Evolutionary conservation across 345 rosid genomes (phyloP).

Genomic region (Punica granatum): DNA sequence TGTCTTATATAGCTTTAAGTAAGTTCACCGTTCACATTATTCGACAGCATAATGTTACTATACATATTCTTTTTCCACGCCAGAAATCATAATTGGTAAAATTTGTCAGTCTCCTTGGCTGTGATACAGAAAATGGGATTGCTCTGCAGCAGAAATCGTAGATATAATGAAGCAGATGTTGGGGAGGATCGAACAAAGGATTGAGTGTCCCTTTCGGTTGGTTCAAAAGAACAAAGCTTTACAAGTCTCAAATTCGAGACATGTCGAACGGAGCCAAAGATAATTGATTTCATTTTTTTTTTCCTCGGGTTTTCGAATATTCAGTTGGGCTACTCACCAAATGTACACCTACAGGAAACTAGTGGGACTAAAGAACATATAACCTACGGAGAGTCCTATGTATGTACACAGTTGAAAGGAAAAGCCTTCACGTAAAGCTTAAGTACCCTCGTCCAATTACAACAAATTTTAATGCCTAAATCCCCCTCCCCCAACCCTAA

Average conservation of each 20-base stretch:
- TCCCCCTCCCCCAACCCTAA: neutral
- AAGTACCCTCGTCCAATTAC: neutral
- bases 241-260: too few relatives aligned
- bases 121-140: constrained; percentile 58
- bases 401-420: neutral
- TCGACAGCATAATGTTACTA: too few relatives aligned
- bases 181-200: too few relatives aligned
- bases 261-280: too few relatives aligned
- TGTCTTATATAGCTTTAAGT: too few relatives aligned
- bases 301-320: neutral
- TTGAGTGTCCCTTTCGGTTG: too few relatives aligned
- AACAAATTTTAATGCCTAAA: constrained; percentile 1
- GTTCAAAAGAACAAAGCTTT: neutral
- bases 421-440: neutral
- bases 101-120: constrained; percentile 30
- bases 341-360: too few relatives aligned
- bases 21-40: too few relatives aligned
- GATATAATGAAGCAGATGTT: constrained; percentile 49
- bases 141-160: constrained; percentile 73
- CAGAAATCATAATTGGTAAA: constrained; percentile 11
- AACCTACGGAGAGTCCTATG: neutral
- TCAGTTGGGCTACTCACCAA: neutral
- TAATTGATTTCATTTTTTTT: neutral
- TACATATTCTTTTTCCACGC: too few relatives aligned
- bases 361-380: neutral